Evolutionary conservation across 371 early-diverging fungal species (phyloP), one percentile per base, ranked within the genome.

Genomic region (Amoeboradix gromovi): DNA sequence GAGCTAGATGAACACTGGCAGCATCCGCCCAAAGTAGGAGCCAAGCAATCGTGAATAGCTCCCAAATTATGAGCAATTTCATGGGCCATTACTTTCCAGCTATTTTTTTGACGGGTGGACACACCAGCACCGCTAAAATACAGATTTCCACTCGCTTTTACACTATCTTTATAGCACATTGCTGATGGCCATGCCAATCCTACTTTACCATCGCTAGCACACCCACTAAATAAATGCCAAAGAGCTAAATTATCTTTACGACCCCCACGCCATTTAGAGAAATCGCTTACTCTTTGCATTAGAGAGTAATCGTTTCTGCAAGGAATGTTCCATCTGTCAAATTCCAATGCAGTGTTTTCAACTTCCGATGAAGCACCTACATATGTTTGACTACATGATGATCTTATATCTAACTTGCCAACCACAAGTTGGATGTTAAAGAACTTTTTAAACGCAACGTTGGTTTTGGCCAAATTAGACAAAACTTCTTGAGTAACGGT

Each of bases 21-120:
- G 22, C 48, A 48, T 12, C 12, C 22, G 12, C 48, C 48, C n/a
- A n/a, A n/a, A n/a, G n/a, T n/a, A n/a, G n/a, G n/a, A n/a, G n/a
- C n/a, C 30, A n/a, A 17, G 66, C 70, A 70, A 70, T 70, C 70
- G 29, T 70, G 70, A 69, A 70, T 66, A 22, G 68, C 30, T 27
- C 70, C 70, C 30, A 70, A 70, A 66, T 70, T 70, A 29, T 70
- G 70, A 1, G 32, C 70, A 29, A 70, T 70, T 69, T 70, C 70
- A 29, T 70, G 70, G 17, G 70, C 70, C 29, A 70, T 66, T n/a
- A 70, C 70, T 32, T 70, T 66, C 30, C 48, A 48, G 22, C 48
- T 48, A 12, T 48, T 22, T 48, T 48, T 48, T 22, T 48, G 48
- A 12, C 48, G 5, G 5, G 48, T 48, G 22, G 48, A 5, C 22